Evolutionary conservation across 2,329 filamentous ascomycete species (phyloP), one percentile per base, ranked within the genome.

Genomic region (Monilinia aucupariae): DNA sequence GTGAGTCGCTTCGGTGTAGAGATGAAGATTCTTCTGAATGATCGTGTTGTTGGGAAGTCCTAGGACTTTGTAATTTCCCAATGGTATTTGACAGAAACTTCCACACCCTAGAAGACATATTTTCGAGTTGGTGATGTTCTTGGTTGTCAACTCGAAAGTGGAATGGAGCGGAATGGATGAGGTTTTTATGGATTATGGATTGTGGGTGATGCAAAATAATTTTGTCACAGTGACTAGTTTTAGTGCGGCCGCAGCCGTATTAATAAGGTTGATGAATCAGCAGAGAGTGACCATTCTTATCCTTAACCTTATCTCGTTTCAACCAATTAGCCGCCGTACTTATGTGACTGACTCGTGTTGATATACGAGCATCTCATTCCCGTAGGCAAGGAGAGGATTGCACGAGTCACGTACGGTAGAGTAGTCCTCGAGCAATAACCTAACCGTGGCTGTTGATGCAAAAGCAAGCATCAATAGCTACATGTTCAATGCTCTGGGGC

Each of bases 211-310:
- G 53, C 30, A 32, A 56, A 47, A 56, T 47, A 56, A 56, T 47
- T 56, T 56, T 25, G 54, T 56, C 54, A 56, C 54, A 56, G 41
- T 56, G 54, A 56, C 54, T 56, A 56, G 54, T 56, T 43, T 32
- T 47, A 56, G 53, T 56, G 53, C 41, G 53, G 41, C 41, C 41
- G 39, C 53, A 56, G 4, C 39, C 27, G 25, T 56, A 56, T 41
- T 56, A 45, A n/a, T 22, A 22, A 22, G 5, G 43, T 47, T 7
- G 43, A 10, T 22, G 20, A 45, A 6, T 43, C 39, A 15, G 20
- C 4, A 41, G 13, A 17, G 6, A 20, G 15, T 43, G 20, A 15
- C 6, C 39, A 43, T 43, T 22, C 43, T n/a, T 22, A 47, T 47
- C 13, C 45, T 47, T 47, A 47, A n/a, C 41, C 15, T 20, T 43